These are phyloP conservation scores for Fusarium sarcochroum DNA, from an alignment of 2,329 filamentous ascomycete genomes.

Conservation along the genomic window DNA sequence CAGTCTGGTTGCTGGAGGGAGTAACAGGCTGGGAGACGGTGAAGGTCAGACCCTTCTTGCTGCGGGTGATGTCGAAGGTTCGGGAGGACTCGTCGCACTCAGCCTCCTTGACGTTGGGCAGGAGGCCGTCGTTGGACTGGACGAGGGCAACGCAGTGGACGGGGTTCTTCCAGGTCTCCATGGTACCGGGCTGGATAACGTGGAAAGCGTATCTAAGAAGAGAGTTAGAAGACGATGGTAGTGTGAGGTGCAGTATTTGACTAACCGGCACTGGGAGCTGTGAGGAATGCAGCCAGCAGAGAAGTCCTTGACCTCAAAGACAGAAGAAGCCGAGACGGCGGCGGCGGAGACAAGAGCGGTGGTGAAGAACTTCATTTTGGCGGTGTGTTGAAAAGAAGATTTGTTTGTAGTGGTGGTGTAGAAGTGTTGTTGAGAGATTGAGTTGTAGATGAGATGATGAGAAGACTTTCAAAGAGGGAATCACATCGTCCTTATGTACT, in stretches of 20 bases:
- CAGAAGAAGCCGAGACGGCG: conserved; percentile 5
- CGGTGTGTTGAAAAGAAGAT: neutral
- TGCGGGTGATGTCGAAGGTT: conserved; percentile 47
- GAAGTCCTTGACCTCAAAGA: conserved; percentile 30
- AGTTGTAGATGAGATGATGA: neutral
- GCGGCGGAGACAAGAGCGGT: conserved; percentile 27
- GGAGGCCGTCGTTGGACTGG: conserved; percentile 39
- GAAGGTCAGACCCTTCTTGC: conserved; percentile 46
- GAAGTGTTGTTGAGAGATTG: neutral
- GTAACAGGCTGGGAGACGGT: conserved; percentile 48
- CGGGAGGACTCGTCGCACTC: conserved; percentile 50
- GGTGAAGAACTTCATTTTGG: conserved; percentile 40
- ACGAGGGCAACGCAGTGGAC: conserved; percentile 44
- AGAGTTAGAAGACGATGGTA: neutral
- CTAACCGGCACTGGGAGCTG: conserved; percentile 31
- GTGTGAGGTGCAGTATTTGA: rapidly evolving
- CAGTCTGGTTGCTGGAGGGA: conserved; percentile 45
- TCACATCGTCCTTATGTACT: conserved; percentile 2
- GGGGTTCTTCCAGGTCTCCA: conserved; percentile 44
- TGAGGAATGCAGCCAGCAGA: conserved; percentile 27
- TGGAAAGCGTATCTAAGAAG: conserved; percentile 23
- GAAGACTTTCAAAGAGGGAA: neutral
- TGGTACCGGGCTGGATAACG: conserved; percentile 38
- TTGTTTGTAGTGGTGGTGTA: neutral
- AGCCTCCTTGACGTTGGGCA: conserved; percentile 51